Evolutionary conservation across 768 basidiomycete species (phyloP).

Genomic region (Gautieria morchelliformis): DNA sequence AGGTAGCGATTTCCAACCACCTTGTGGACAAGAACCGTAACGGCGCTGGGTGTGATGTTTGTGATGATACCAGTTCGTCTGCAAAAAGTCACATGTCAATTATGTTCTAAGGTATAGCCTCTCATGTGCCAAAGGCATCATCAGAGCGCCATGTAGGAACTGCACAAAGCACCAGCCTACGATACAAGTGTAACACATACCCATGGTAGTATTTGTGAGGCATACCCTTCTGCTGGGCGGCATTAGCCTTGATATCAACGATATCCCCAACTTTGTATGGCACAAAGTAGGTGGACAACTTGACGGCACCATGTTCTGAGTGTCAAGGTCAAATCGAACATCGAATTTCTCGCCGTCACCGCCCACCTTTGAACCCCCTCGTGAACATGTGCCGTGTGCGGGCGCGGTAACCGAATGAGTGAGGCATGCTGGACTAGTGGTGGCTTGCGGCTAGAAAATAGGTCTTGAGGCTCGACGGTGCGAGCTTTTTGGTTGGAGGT

Average conservation of each 20-base stretch:
- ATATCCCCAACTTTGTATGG: slow-evolving; percentile 95
- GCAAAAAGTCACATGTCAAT: background rate
- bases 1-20: slow-evolving; percentile 98
- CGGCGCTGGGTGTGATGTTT: slow-evolving; percentile 92
- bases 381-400: slow-evolving; percentile 99
- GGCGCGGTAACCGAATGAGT: slow-evolving; percentile 99
- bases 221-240: slow-evolving; percentile 99
- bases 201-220: slow-evolving; percentile 98
- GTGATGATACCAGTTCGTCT: slow-evolving; percentile 98
- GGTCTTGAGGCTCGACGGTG: slow-evolving; percentile 27
- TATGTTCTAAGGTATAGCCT: too few relatives aligned
- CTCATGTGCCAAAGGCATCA: too few relatives aligned
- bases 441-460: slow-evolving; percentile 12
- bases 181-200: slow-evolving; percentile 26
- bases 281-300: slow-evolving; percentile 87
- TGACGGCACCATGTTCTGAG: slow-evolving; percentile 80
- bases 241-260: slow-evolving; percentile 99
- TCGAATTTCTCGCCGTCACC: slow-evolving; percentile 10
- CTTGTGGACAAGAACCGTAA: slow-evolving; percentile 97
- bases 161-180: background rate
- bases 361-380: slow-evolving; percentile 92
- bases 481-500: slow-evolving; percentile 38
- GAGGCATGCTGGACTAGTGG: slow-evolving; percentile 59
- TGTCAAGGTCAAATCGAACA: background rate
- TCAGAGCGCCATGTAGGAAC: background rate